Base-by-base conservation (phyloP, 2,329 filamentous ascomycete genomes). In the Fusarium sacchari region DNA sequence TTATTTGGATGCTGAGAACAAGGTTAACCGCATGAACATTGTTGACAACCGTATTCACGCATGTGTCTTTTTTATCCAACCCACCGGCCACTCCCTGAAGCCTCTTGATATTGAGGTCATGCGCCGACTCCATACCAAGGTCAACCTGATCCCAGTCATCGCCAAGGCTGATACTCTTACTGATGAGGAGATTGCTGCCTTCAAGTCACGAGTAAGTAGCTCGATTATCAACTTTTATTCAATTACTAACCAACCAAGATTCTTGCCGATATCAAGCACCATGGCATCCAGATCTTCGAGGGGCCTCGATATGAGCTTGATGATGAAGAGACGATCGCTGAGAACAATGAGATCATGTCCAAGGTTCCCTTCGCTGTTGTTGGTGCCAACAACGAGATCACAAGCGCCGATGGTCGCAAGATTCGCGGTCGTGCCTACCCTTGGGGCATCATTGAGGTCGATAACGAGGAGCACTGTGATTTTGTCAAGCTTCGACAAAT, bases 321-420 rank as follows among this genome's bases (percentile, higher is more conserved):
- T 81, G 96, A 99, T 77, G 96, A 99, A 86, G 96, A 99, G 89
- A 99, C 96, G 42, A 98, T 99, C 83, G 96, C 96, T 32, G 96
- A 99, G 90, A 99, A 99, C 90, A 96, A 97, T 84, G 96, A 99
- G 88, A 99, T 99, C 84, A 96, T 99, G 95, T 98, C 96, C 83
- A 98, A 98, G 90, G 96, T 99, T 67, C 96, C 96, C 44, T 99
- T 99, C 80, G 96, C 96, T 60, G 95, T 99, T 77, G 96, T 99
- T 73, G 96, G 96, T 86, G 96, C 96, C 78, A 98, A 97, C 84
- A 92, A 94, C 78, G 96, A 99, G 86, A 95, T 99, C 79, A 92
- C 91, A 75, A 96, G 93, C 71, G 89, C 94, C 67, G 96, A 98
- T 82, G 96, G 96, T 71, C 95, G 96, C 83, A 96, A 96, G 85